Evolutionary conservation across 768 basidiomycete genomes (phyloP).

Genomic region (Boletus rubescentipes): DNA sequence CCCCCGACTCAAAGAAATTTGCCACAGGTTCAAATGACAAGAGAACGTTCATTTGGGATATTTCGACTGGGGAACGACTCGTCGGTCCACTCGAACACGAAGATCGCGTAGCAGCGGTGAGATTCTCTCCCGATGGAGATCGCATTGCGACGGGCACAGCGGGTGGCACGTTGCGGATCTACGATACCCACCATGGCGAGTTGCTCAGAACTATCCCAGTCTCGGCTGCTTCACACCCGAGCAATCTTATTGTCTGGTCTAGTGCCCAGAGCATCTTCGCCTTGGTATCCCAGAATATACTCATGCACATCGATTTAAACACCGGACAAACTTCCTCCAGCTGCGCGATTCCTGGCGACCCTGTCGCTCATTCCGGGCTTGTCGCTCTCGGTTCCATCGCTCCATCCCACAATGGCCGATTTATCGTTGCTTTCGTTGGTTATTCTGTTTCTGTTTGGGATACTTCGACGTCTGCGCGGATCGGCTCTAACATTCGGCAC

Average conservation of each 20-base stretch:
- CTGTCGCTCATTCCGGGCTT: not conserved
- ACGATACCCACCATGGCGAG: not conserved
- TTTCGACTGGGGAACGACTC: constrained; percentile 2
- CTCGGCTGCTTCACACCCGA: not conserved
- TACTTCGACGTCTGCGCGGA: not conserved
- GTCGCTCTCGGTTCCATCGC: not conserved
- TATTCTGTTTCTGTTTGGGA: constrained; percentile 5
- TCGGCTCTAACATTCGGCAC: constrained; percentile 2
- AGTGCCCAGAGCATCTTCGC: not conserved
- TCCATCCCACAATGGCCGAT: not conserved
- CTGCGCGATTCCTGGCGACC: constrained; percentile 1
- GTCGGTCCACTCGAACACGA: constrained; percentile 8
- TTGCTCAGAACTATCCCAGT: not conserved
- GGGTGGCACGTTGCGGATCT: constrained; percentile 1
- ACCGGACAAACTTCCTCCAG: not conserved
- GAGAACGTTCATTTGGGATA: constrained; percentile 3
- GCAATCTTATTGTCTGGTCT: not conserved
- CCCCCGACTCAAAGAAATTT: constrained; percentile 8
- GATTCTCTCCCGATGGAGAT: constrained; percentile 13
- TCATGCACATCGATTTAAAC: constrained; percentile 1
- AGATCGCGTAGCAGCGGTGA: not conserved
- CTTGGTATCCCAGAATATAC: not conserved
- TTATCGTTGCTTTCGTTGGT: not conserved
- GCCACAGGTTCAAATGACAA: constrained; percentile 1
- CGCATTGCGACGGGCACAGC: not conserved